Evolutionary conservation across 768 basidiomycete genomes (phyloP).

Genomic region (Clathrus columnatus): DNA sequence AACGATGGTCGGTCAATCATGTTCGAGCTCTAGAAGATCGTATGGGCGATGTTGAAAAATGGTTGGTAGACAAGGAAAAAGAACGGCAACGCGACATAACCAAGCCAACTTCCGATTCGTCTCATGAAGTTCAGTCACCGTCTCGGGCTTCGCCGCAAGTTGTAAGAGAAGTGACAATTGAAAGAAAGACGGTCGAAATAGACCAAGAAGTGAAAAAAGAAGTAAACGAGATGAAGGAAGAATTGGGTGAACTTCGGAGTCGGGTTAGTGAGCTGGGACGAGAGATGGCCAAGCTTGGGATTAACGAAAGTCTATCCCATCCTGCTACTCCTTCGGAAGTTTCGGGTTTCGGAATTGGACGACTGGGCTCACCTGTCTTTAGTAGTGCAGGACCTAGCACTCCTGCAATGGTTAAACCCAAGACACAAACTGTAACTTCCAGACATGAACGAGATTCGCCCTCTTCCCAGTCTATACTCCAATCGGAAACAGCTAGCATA

Average conservation of each 20-base stretch:
- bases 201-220: slow-evolving; percentile 28
- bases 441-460: slow-evolving; percentile 1
- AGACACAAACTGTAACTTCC: neutral
- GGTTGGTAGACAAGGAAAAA: slow-evolving; percentile 79
- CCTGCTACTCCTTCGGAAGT: slow-evolving; percentile 4
- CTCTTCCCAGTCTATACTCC: slow-evolving; percentile 7
- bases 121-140: neutral
- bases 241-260: slow-evolving; percentile 64
- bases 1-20: slow-evolving; percentile 84
- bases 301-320: slow-evolving; percentile 14
- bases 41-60: slow-evolving; percentile 86
- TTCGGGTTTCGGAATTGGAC: slow-evolving; percentile 7
- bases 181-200: slow-evolving; percentile 6
- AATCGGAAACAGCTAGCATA: slow-evolving; percentile 11
- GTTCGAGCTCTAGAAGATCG: slow-evolving; percentile 84
- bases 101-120: neutral
- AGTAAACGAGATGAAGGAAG: slow-evolving; percentile 52
- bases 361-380: slow-evolving; percentile 13
- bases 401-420: neutral
- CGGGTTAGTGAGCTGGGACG: slow-evolving; percentile 67
- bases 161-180: slow-evolving; percentile 13
- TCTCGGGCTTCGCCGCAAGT: slow-evolving; percentile 4
- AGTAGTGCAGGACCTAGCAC: slow-evolving; percentile 13
- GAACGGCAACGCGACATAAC: slow-evolving; percentile 38
- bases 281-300: slow-evolving; percentile 69